Base-by-base conservation (phyloP, 805 yeast genomes). In the Crinitomyces ghanaensis region DNA sequence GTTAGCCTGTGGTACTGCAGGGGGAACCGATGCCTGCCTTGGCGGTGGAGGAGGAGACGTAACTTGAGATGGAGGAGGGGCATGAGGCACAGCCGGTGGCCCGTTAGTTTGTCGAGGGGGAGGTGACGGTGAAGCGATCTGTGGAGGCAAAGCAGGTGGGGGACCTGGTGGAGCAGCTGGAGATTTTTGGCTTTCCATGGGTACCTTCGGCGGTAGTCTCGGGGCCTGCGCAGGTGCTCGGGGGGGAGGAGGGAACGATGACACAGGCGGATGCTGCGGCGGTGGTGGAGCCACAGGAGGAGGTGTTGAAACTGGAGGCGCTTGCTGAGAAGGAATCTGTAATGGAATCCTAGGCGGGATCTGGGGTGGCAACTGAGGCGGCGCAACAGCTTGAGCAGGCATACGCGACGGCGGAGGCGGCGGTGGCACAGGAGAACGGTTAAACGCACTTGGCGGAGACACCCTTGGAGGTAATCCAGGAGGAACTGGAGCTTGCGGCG, bases 381-480 rank as follows among this genome's bases (percentile, higher is more conserved):
- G 41, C 15, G 36, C 38, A 18, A 30, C 24, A 15, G 35, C 28
- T 25, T 44, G 42, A 4, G 42, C 37, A 17, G 45, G 35, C 4
- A 20, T 15, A 26, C 38, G 14, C 13, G 39, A 21, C 6, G 43
- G 45, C 4, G 44, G 38, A 12, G 41, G 40, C 30, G 45, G 41
- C 4, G 43, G 43, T 2, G 43, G 42, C 2, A 34, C 34, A 18
- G 31, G 22, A 11, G 38, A 31, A 4, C 43, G 27, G 14, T 19
- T 33, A 1, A 51, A 41, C 19, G 50, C 43, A 18, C 50, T 48
- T 9, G 49, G 45, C 13, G 50, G 51, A 16, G 50, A 44, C 12
- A 33, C 34, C 31, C 25, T 57, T 2, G 66, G 65, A 4, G 67
- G 65, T 5, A 66, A 16, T 35, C 34, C 33, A 14, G 33, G 39